These are phyloP conservation scores for Monosporascus sp. DNA, from an alignment of 2,329 filamentous ascomycete genomes.

Conservation along the genomic window DNA sequence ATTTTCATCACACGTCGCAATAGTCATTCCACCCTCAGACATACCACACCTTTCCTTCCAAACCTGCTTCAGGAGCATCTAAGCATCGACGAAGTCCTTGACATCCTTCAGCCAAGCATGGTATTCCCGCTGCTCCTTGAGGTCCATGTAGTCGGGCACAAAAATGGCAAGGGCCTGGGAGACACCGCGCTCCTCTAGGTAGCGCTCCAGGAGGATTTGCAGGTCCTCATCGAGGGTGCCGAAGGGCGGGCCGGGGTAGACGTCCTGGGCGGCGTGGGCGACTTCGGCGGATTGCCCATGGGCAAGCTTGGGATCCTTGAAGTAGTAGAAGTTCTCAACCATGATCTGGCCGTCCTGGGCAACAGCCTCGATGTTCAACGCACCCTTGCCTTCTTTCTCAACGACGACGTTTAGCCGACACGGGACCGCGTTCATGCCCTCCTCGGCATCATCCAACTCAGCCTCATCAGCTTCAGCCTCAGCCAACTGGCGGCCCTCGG, in stretches of 20 bases:
- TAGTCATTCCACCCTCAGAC: constrained; percentile 3
- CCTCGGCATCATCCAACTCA: constrained; percentile 43
- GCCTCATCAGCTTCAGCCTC: constrained; percentile 54
- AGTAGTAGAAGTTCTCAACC: constrained; percentile 89
- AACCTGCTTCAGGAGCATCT: constrained; percentile 17
- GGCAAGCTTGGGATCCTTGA: constrained; percentile 70
- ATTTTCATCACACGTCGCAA: constrained; percentile 4
- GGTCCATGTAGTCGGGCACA: constrained; percentile 91
- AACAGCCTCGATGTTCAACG: constrained; percentile 78
- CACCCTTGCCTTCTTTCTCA: constrained; percentile 81
- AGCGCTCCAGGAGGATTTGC: constrained; percentile 85
- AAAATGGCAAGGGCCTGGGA: constrained; percentile 82
- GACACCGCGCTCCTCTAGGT: constrained; percentile 90
- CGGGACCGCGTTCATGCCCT: constrained; percentile 60
- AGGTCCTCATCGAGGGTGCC: constrained; percentile 93
- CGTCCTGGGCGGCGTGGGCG: constrained; percentile 67
- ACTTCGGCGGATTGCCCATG: constrained; percentile 70
- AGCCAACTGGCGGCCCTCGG: constrained; percentile 50
- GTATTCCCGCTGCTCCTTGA: constrained; percentile 99
- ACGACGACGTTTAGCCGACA: constrained; percentile 81
- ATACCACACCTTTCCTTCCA: constrained; percentile 1
- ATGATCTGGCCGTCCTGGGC: constrained; percentile 82
- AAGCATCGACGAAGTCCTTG: constrained; percentile 78
- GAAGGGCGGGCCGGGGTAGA: constrained; percentile 90
- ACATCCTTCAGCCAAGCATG: constrained; percentile 82